These are phyloP conservation scores for Colletotrichum aenigma DNA, from an alignment of 2,329 filamentous ascomycete genomes.

Conservation along the genomic window DNA sequence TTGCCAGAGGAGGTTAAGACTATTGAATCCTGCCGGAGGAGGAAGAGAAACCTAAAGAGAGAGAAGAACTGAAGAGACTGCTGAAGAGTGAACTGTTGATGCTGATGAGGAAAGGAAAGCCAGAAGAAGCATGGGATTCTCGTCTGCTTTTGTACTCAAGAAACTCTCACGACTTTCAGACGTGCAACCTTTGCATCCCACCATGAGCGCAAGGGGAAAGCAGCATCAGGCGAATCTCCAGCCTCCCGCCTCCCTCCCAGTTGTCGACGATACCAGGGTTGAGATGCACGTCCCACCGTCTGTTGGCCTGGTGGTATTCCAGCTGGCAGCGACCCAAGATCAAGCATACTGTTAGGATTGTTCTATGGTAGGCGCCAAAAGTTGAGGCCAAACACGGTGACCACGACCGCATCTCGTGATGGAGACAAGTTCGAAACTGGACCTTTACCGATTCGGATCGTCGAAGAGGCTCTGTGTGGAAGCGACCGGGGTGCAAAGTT, in stretches of 20 bases:
- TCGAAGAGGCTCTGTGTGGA: constrained; percentile 7
- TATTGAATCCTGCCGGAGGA: constrained; percentile 18
- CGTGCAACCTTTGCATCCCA: not conserved
- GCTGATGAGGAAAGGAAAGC: not conserved
- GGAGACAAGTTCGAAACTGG: constrained; percentile 15
- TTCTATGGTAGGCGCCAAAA: not conserved
- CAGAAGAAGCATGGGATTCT: not conserved
- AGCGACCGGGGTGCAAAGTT: not conserved
- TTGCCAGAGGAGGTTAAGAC: constrained; percentile 17
- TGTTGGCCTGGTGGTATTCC: not conserved
- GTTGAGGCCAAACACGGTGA: constrained; percentile 19
- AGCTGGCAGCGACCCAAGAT: not conserved
- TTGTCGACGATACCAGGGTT: not conserved
- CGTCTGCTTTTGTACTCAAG: constrained; percentile 9
- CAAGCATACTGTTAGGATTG: constrained; percentile 5
- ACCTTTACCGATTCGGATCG: not conserved
- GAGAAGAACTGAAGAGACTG: constrained; percentile 16
- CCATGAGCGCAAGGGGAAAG: not conserved
- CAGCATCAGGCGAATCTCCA: not conserved
- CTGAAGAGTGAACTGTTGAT: constrained; percentile 4
- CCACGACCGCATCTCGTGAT: not conserved
- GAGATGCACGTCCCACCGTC: not conserved
- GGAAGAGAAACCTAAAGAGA: constrained; percentile 2
- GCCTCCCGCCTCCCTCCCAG: not conserved
- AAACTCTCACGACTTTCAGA: not conserved